Evolutionary conservation across 345 rosid genomes (phyloP), one percentile per base, ranked within the genome.

Genomic region (Boechera stricta): DNA sequence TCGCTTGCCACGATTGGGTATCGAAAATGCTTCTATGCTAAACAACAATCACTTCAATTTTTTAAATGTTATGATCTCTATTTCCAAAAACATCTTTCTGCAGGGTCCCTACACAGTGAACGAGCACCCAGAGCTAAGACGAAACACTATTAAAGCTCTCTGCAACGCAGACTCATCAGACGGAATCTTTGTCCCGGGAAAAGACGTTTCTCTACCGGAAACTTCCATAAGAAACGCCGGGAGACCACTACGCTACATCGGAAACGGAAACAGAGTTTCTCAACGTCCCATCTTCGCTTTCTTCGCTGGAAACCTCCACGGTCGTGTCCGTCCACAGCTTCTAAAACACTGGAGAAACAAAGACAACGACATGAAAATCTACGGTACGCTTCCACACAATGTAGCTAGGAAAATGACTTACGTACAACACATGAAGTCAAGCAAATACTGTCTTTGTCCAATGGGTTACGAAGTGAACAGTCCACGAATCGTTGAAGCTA

Each of bases 1-100:
- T 89, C 68, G 98, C 98, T 67, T 94, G 98, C 85, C 98, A 94
- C 77, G 98, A 94, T 74, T 94, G 98, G 98, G 98, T 91, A 90
- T 21, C 28, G 75, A 21, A 77, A 16, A 55, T 35, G 44, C 64
- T 31, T 74, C 52, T 56, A 39, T n/a, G 2, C 59, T 10, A 10
- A 36, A 6, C 0, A 39, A 45, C 52, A 60, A 35, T 66, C 15
- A 36, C 32, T 33, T 35, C 42, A 31, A 4, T 58, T 0, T 7
- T 18, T 18, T 16, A 9, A 10, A 5, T 21, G 29, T 67, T 57
- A 61, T 60, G 47, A 41, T 63, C 7, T 64, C 10, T 41, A 2
- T 16, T 32, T 47, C 4, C 10, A 26, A 45, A 55, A 21, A n/a
- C 28, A 42, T 64, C 45, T n/a, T 41, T 62, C 16, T 78, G 68